A percentile compares a stretch with the other conserved stretches of the same genome.
phyloP scores from a whole-genome alignment of 257 asterid genomes.

The Ballota nigra region DNA sequence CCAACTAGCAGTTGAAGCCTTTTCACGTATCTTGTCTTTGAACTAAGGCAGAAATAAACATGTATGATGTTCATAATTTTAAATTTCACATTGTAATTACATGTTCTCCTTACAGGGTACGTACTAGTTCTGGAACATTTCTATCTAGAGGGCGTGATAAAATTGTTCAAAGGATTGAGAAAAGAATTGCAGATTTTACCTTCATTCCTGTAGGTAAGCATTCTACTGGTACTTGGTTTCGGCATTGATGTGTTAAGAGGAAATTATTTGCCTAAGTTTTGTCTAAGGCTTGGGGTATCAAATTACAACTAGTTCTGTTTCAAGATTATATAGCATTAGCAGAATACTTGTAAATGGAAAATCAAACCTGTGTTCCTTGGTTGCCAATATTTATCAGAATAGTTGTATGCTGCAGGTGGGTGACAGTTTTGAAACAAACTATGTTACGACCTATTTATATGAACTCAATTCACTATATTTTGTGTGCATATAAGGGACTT shows the following conservation, averaged over 20 bases:
- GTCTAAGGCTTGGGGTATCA: slow-evolving; percentile 1
- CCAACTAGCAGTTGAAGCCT: background rate
- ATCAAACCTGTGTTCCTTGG: background rate
- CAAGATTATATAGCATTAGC: slow-evolving; percentile 10
- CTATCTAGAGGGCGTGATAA: slow-evolving; percentile 86
- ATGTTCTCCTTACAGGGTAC: slow-evolving; percentile 53
- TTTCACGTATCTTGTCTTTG: slow-evolving; percentile 6
- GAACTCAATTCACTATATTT: slow-evolving; percentile 8
- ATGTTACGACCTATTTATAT: background rate
- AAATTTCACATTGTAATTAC: background rate
- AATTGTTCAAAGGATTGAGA: slow-evolving; percentile 70
- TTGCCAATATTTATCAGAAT: slow-evolving; percentile 10
- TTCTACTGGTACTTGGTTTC: slow-evolving; percentile 4
- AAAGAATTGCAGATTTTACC: slow-evolving; percentile 93
- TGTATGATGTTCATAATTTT: background rate
- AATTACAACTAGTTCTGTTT: background rate
- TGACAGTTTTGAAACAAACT: background rate
- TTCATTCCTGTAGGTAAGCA: slow-evolving; percentile 90
- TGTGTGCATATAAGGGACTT: background rate
- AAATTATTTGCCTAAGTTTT: slow-evolving; percentile 2
- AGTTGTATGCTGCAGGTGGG: slow-evolving; percentile 4
- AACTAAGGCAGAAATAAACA: slow-evolving; percentile 5
- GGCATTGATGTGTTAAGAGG: background rate
- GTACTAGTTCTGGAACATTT: slow-evolving; percentile 98
- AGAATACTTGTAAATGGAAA: background rate